Percentiles rank a stretch among this genome's conserved stretches.
Evolutionary conservation across 2,329 filamentous ascomycete species (phyloP).

Genomic region (Penicillium sp.): DNA sequence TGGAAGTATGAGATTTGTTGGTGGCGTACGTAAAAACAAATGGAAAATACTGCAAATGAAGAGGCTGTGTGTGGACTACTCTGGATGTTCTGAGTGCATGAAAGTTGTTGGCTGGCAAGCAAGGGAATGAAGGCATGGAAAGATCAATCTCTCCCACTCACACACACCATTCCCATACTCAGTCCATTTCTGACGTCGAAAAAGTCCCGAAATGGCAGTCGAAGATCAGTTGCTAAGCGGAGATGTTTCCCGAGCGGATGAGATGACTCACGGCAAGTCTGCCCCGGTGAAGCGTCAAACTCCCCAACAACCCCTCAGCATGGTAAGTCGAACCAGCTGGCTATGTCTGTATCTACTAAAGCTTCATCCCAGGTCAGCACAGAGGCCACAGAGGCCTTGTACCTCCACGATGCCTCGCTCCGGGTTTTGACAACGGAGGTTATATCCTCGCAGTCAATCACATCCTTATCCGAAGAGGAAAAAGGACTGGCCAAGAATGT

Average conservation of each 20-base stretch:
- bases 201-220: not conserved
- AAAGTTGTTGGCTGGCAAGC: too few relatives aligned
- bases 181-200: too few relatives aligned
- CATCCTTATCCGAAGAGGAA: conserved; percentile 23
- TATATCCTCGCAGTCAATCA: conserved; percentile 21
- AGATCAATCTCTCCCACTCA: too few relatives aligned
- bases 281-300: not conserved
- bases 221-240: not conserved
- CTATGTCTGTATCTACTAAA: not conserved
- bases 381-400: conserved; percentile 30
- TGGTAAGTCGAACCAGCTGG: not conserved
- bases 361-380: conserved; percentile 10
- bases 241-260: not conserved
- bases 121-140: too few relatives aligned
- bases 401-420: conserved; percentile 27
- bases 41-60: too few relatives aligned
- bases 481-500: conserved; percentile 23
- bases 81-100: too few relatives aligned
- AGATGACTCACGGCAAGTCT: not conserved
- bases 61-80: too few relatives aligned
- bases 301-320: not conserved
- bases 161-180: too few relatives aligned
- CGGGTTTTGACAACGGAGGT: conserved; percentile 23
- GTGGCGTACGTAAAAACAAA: too few relatives aligned
- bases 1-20: too few relatives aligned